Evolutionary conservation across 2,329 filamentous ascomycete genomes (phyloP).

Genomic region (Hypoxylon rubiginosum): DNA sequence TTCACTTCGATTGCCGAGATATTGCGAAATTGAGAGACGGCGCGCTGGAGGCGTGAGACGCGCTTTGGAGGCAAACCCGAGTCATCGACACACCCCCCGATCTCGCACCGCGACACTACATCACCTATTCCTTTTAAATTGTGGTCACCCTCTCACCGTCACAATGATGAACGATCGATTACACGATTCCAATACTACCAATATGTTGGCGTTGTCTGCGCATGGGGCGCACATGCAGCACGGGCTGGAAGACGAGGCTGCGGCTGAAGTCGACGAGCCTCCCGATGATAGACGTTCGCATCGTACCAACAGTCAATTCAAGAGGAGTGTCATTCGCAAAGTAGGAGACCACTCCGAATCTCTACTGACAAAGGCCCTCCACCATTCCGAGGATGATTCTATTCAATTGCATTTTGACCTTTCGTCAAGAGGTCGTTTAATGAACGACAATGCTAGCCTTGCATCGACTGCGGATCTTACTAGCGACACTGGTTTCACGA

Average conservation of each 20-base stretch:
- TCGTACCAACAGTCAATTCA: slow-evolving; percentile 56
- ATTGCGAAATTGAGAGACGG: slow-evolving; percentile 21
- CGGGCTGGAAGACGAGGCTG: slow-evolving; percentile 70
- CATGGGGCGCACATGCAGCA: slow-evolving; percentile 60
- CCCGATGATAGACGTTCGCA: slow-evolving; percentile 70
- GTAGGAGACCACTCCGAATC: slow-evolving; percentile 77
- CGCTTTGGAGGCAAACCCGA: slow-evolving; percentile 17
- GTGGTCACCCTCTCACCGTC: slow-evolving; percentile 18
- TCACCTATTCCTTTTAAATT: slow-evolving; percentile 11
- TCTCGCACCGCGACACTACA: slow-evolving; percentile 20
- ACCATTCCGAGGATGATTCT: slow-evolving; percentile 70
- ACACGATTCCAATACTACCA: slow-evolving; percentile 56
- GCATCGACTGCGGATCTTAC: slow-evolving; percentile 91
- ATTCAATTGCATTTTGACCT: slow-evolving; percentile 56
- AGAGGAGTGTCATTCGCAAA: slow-evolving; percentile 62
- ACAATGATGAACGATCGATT: slow-evolving; percentile 56
- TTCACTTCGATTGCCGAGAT: slow-evolving; percentile 11
- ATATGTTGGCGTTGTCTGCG: slow-evolving; percentile 61
- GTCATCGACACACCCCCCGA: slow-evolving; percentile 6
- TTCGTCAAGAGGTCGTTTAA: slow-evolving; percentile 69
- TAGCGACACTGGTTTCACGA: slow-evolving; percentile 93
- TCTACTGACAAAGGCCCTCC: slow-evolving; percentile 87
- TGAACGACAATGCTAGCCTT: slow-evolving; percentile 83
- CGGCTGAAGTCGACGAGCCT: slow-evolving; percentile 87
- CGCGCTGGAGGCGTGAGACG: slow-evolving; percentile 17